Evolutionary conservation across 2,329 filamentous ascomycete species (phyloP), one percentile per base, ranked within the genome.

Genomic region (Talaromyces sp.): DNA sequence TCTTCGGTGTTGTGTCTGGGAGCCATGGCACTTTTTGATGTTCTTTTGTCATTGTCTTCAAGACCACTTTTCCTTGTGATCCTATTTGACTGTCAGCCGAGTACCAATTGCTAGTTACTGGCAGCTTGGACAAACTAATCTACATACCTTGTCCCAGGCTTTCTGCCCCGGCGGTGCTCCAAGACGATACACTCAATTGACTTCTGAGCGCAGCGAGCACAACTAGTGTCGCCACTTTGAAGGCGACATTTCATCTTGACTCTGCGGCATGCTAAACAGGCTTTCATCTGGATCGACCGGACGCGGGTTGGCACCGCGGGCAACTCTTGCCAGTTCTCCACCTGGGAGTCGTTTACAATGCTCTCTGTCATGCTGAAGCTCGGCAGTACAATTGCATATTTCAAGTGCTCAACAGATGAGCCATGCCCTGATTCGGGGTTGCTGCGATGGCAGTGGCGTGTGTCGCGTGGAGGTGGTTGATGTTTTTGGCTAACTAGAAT

Each of bases 201-300:
- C 61, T 79, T 78, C 25, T 75, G 73, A n/a, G 63, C 64, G 65
- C 79, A 80, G 10, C 78, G 74, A 29, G 75, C 74, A 64, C 79
- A 80, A 38, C 51, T 72, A 2, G 68, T 64, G 15, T 65, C 67
- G 19, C 65, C 66, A 5, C 58, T 60, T n/a, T 60, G 67, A 8
- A 71, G 64, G 17, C 67, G 67, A 64, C 78, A 80, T 63, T 75
- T 78, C 74, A 79, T 76, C 67, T 80, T 80, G 13, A 78, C 73
- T 34, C 70, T 75, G 38, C 78, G 71, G 63, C 78, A 80, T 59
- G 72, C 67, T n/a, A 79, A 67, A 61, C 78, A 80, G 19, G 77
- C 78, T 64, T 70, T 72, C 51, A 66, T 60, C 38, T 56, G 53
- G 13, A 11, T 31, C n/a, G 49, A n/a, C 49, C 49, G 49, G 27